Evolutionary conservation across 2,329 filamentous ascomycete genomes (phyloP).

Genomic region (Aspergillus brasiliensis): DNA sequence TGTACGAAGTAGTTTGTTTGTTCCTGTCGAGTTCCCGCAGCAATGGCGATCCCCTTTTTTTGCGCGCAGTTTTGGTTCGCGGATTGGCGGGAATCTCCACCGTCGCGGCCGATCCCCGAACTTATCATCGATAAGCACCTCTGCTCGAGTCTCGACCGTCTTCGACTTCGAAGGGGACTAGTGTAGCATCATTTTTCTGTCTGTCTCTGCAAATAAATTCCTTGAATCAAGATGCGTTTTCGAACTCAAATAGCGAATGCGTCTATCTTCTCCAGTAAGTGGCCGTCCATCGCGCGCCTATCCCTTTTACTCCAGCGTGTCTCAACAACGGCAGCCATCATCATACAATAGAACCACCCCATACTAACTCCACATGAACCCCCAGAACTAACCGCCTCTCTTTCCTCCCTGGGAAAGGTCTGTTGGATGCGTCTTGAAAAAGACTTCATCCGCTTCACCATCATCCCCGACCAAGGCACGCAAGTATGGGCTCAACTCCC

Average conservation of each 20-base stretch:
- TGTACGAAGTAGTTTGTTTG: too few species aligned
- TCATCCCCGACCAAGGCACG: slow-evolving; percentile 90
- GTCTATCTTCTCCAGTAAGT: slow-evolving; percentile 55
- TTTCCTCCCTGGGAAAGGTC: slow-evolving; percentile 72
- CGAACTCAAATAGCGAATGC: slow-evolving; percentile 35
- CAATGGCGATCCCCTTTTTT: too few species aligned
- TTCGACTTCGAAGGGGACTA: background rate
- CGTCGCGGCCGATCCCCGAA: background rate
- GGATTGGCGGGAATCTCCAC: background rate
- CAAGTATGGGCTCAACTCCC: slow-evolving; percentile 88
- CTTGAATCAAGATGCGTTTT: slow-evolving; percentile 34
- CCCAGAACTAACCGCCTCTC: slow-evolving; percentile 63
- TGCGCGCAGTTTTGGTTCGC: background rate
- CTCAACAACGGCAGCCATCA: slow-evolving; percentile 1
- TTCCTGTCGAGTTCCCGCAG: too few species aligned
- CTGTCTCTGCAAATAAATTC: background rate
- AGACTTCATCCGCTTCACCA: slow-evolving; percentile 86
- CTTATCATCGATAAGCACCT: background rate
- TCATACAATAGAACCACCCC: slow-evolving; percentile 16
- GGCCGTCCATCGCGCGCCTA: slow-evolving; percentile 11
- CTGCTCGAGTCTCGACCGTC: background rate
- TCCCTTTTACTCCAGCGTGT: background rate
- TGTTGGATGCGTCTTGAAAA: slow-evolving; percentile 90
- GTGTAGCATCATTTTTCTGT: too few species aligned
- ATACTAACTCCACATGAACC: slow-evolving; percentile 9